Percentiles rank a stretch among this genome's conserved stretches.
These are phyloP conservation scores for Jacaranda copaia DNA, from an alignment of 257 asterid species.

Conservation along the genomic window DNA sequence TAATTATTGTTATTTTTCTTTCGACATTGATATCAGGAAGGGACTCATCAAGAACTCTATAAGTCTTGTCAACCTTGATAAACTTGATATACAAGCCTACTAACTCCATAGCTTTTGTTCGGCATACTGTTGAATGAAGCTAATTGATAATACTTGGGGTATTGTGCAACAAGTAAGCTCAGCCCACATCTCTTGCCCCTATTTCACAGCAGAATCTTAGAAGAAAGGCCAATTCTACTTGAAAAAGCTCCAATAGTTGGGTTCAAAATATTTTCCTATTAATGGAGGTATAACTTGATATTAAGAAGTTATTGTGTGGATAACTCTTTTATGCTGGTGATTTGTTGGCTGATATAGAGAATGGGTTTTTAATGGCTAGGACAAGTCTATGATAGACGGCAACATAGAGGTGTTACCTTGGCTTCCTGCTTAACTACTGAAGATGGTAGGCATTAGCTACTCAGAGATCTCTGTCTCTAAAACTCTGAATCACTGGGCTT, in stretches of 20 bases:
- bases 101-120: not conserved
- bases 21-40: constrained; percentile 86
- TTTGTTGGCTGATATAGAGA: constrained; percentile 33
- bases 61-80: constrained; percentile 61
- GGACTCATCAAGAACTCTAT: constrained; percentile 70
- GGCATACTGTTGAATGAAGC: not conserved
- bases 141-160: not conserved
- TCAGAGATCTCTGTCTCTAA: constrained; percentile 25
- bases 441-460: constrained; percentile 55
- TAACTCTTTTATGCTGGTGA: constrained; percentile 22
- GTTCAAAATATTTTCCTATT: constrained; percentile 34
- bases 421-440: constrained; percentile 76
- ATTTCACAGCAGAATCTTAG: not conserved
- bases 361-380: constrained; percentile 51
- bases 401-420: constrained; percentile 60
- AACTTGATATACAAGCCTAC: constrained; percentile 68
- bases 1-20: not conserved
- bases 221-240: no score
- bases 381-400: constrained; percentile 49
- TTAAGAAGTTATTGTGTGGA: constrained; percentile 25
- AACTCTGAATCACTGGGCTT: constrained; percentile 11
- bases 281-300: constrained; percentile 64
- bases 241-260: not conserved
- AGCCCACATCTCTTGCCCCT: not conserved
- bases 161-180: constrained; percentile 14